Base-by-base conservation (phyloP, 78 protist genomes). In the Dictyostelium discoideum region DNA sequence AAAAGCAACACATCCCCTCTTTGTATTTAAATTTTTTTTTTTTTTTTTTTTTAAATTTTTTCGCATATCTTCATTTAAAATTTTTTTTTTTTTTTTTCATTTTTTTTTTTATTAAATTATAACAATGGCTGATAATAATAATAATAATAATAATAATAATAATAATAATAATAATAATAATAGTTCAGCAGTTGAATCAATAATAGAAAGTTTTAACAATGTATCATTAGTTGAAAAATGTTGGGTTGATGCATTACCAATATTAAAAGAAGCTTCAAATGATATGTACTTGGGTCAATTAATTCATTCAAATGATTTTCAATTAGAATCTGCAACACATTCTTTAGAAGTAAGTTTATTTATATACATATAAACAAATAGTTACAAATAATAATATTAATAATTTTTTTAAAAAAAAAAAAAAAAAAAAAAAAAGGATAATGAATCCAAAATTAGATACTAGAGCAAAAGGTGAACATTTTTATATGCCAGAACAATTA, bases 401-500 rank as follows among this genome's bases (percentile, higher is more conserved):
- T 46, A 9, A 46, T 46, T 46, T 74, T 16, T 24, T 10, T 37
- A 37, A 74, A 37, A 74, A 29, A 14, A 73, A 73, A 29, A 29
- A 73, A 29, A 29, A 73, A 29, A 73, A 29, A n/a, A 73, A 29
- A 29, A 73, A 73, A 11, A n/a, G 79, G 78, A 67, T 89, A 42
- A 81, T 57, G 76, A 89, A 89, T 22, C 50, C 50, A 40, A 81
- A 89, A 42, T 67, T 89, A 29, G 94, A 89, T 81, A n/a, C 87
- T 2, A 13, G 57, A 13, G 44, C 54, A 20, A n/a, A 11, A 9
- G 54, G 44, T 9, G 87, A 81, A 9, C n/a, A 24, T 18, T 11
- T 37, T 3, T 78, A 42, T 48, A 63, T 78, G 73, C 73, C 94
- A 67, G 87, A 89, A 60, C 42, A 79, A 57, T 32, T 89, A 40